Evolutionary conservation across 352 stramenopile species (phyloP).

Genomic region (Pythium oligandrum): DNA sequence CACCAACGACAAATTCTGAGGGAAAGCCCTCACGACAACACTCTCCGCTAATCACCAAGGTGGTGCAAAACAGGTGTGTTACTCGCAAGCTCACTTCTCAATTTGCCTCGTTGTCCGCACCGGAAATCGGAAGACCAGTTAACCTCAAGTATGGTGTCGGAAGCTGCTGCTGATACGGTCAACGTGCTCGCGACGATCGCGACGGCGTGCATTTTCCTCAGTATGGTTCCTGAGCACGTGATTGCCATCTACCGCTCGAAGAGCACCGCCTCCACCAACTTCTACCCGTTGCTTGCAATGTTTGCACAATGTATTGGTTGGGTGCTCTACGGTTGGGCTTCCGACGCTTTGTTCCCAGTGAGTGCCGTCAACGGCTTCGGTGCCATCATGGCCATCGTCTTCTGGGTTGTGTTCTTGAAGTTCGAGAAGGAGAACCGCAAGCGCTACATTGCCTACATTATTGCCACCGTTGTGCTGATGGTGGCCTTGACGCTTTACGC

Average conservation of each 20-base stretch:
- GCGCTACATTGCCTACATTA: slow-evolving; percentile 17
- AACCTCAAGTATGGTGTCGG: slow-evolving; percentile 14
- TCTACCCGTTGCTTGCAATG: slow-evolving; percentile 25
- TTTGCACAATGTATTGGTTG: slow-evolving; percentile 25
- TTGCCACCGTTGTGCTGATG: slow-evolving; percentile 14
- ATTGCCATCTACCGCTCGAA: slow-evolving; percentile 19
- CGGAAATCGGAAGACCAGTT: not conserved
- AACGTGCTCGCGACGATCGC: slow-evolving; percentile 28
- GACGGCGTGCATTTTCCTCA: slow-evolving; percentile 28
- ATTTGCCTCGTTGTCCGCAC: not conserved
- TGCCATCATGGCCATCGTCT: slow-evolving; percentile 16
- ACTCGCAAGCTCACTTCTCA: not conserved
- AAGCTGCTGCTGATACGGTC: slow-evolving; percentile 19
- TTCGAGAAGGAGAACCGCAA: slow-evolving; percentile 21
- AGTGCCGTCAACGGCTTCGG: slow-evolving; percentile 24
- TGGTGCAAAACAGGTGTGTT: no score
- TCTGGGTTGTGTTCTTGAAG: slow-evolving; percentile 18
- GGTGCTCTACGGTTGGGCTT: slow-evolving; percentile 22
- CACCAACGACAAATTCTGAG: no score
- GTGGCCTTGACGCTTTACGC: slow-evolving; percentile 19
- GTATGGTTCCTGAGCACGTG: slow-evolving; percentile 22
- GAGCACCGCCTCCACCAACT: slow-evolving; percentile 14
- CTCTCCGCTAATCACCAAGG: no score
- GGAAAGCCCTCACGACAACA: no score
- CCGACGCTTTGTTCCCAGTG: slow-evolving; percentile 18